Evolutionary conservation across 257 asterid species (phyloP).

Genomic region (Solanum pimpinellifolium): DNA sequence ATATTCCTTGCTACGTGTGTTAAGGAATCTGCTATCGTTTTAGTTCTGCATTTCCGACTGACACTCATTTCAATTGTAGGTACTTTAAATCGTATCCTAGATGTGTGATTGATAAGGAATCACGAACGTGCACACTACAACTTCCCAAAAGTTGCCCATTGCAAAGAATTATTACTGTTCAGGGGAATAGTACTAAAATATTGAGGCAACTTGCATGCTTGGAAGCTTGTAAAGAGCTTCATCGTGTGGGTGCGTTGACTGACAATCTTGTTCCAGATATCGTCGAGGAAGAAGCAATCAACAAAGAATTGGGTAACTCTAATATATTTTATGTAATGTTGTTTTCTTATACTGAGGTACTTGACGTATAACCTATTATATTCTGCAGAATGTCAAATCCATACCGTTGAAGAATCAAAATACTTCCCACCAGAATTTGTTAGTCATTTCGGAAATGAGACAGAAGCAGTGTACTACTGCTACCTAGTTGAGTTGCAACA

Average conservation of each 20-base stretch:
- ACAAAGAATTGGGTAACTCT: conserved; percentile 28
- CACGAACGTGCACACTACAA: conserved; percentile 29
- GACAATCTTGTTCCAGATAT: conserved; percentile 70
- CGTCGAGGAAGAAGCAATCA: conserved; percentile 43
- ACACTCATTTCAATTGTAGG: conserved; percentile 9
- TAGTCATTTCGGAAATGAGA: conserved; percentile 5
- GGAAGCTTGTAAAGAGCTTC: conserved; percentile 81
- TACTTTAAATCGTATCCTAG: conserved; percentile 73
- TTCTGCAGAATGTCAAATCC: conserved; percentile 23
- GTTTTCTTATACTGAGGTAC: background rate
- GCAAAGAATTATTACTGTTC: conserved; percentile 16
- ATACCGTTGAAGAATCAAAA: conserved; percentile 18
- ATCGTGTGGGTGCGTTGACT: conserved; percentile 48
- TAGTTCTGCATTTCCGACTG: background rate
- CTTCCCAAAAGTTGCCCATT: conserved; percentile 73
- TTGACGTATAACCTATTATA: background rate
- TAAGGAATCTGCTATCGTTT: background rate
- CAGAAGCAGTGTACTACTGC: conserved; percentile 19
- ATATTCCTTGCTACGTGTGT: background rate
- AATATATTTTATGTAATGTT: background rate
- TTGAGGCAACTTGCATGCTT: conserved; percentile 68
- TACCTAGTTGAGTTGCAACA: conserved; percentile 39
- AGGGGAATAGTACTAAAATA: conserved; percentile 19
- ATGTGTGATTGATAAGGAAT: conserved; percentile 30
- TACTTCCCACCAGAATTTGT: conserved; percentile 61